Percentiles rank a stretch among this genome's conserved stretches.
Evolutionary conservation across 805 yeast genomes (phyloP).

Genomic region (Metschnikowia aberdeeniae): DNA sequence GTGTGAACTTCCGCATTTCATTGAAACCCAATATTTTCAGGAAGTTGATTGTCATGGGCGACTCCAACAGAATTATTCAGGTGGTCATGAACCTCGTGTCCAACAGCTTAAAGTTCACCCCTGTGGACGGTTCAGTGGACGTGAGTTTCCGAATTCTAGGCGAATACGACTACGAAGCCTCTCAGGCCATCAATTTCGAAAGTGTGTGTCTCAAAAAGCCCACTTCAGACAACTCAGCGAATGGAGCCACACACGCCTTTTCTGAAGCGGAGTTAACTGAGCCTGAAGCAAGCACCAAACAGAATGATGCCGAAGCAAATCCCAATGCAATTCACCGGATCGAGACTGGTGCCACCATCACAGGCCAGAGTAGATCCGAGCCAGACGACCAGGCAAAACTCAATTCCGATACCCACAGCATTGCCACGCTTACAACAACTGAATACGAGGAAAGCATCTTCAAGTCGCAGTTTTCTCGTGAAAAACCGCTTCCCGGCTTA

Average conservation of each 20-base stretch:
- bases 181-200: conserved; percentile 11
- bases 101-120: conserved; percentile 89
- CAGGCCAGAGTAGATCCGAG: background rate
- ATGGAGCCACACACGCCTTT: background rate
- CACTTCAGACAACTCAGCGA: background rate
- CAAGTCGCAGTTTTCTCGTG: conserved; percentile 31
- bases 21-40: conserved; percentile 59
- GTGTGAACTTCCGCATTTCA: conserved; percentile 61
- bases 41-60: conserved; percentile 74
- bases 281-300: background rate
- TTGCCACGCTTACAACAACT: conserved; percentile 33
- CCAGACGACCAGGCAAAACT: background rate
- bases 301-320: background rate
- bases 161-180: conserved; percentile 49
- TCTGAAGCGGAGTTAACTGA: background rate
- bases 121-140: conserved; percentile 76
- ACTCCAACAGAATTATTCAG: conserved; percentile 85
- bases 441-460: conserved; percentile 38
- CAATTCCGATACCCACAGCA: conserved; percentile 16
- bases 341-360: background rate
- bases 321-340: background rate
- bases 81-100: conserved; percentile 90
- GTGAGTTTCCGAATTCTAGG: conserved; percentile 64
- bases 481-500: conserved; percentile 13
- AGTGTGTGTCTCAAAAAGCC: conserved; percentile 12